Evolutionary conservation across 495 filamentous ascomycete genomes (phyloP), one percentile per base, ranked within the genome.

Genomic region (Penicilliopsis zonata): DNA sequence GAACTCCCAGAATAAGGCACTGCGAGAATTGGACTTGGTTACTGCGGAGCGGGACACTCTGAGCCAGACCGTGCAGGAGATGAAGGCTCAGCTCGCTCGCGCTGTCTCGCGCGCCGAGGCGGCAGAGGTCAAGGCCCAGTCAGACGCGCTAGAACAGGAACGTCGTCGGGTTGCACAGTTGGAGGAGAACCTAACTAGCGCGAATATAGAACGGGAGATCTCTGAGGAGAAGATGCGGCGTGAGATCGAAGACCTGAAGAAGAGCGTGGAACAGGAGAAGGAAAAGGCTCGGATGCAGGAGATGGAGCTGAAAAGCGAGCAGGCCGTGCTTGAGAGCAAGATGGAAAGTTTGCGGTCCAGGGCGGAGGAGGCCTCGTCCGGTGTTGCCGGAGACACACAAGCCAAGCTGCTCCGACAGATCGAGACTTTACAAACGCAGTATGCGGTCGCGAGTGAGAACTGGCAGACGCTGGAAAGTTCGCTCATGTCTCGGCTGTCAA

Each of bases 391-490:
- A 5, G 86, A 96, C 49, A 76, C 82, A 0, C 86, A 93, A 43
- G 84, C 80, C 14, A 94, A 95, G 50, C 65, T 99, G 14, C 63
- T 95, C 13, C 75, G 92, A 27, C 92, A 96, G 55, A 76, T 96
- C 18, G 92, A 99, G 64, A 95, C 84, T 2, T 58, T 99, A 30
- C 92, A 96, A 57, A 88, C 81, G 3, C 92, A 99, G 54, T 93
- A 99, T 53, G 78, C 85, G 0, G 74, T 86, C 31, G 90, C 92
- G 2, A 88, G 82, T 38, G 86, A 93, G 44, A 99, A 96, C 50
- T 99, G 92, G 92, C 86, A 95, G 38, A 82, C 86, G 0, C 82
- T 96, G 28, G 88, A 99, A 43, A 72, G 81, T 9, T 86, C 82
- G 1, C 57, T 96, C 28, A 66, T 84, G 21, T 68, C 79, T 13